Percentiles rank a stretch among this genome's conserved stretches.
Evolutionary conservation across 371 early-diverging fungal species (phyloP).

Genomic region (Coemansia sp.): DNA sequence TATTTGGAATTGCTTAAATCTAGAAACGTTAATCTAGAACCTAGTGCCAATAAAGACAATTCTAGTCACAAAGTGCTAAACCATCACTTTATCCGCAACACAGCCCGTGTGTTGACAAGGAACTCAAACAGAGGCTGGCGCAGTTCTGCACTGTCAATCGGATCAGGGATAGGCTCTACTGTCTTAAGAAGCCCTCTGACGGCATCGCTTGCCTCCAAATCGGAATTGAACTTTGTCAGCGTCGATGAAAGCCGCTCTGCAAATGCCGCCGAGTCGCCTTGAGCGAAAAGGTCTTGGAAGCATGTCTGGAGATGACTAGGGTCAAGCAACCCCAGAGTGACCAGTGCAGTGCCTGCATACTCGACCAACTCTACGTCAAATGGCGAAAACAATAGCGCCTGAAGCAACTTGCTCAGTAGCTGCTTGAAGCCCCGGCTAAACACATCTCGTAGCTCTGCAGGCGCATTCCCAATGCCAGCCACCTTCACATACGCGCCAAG

Average conservation of each 20-base stretch:
- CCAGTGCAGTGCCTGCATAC: conserved; percentile 38
- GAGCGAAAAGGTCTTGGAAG: conserved; percentile 30
- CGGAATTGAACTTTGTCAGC: conserved; percentile 34
- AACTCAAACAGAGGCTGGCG: conserved; percentile 49
- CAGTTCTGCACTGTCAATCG: conserved; percentile 35
- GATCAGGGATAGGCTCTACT: conserved; percentile 26
- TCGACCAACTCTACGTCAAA: conserved; percentile 46
- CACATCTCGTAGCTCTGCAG: conserved; percentile 24
- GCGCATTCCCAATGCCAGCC: conserved; percentile 10
- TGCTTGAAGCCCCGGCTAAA: conserved; percentile 24
- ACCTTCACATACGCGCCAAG: conserved; percentile 45
- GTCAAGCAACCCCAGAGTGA: conserved; percentile 39
- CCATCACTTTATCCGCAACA: conserved; percentile 34
- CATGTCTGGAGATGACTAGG: conserved; percentile 35
- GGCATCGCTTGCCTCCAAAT: conserved; percentile 27
- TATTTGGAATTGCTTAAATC: conserved; percentile 1
- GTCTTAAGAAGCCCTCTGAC: conserved; percentile 18
- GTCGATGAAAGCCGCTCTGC: conserved; percentile 39
- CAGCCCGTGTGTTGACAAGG: conserved; percentile 38
- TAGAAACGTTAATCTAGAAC: conserved; percentile 1
- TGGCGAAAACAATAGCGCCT: conserved; percentile 35
- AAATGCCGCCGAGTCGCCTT: conserved; percentile 15
- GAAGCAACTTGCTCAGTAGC: conserved; percentile 35
- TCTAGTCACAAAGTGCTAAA: background rate
- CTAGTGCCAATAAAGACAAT: background rate